Evolutionary conservation across 768 basidiomycete genomes (phyloP), one percentile per base, ranked within the genome.

Genomic region (Russula ochroleuca): DNA sequence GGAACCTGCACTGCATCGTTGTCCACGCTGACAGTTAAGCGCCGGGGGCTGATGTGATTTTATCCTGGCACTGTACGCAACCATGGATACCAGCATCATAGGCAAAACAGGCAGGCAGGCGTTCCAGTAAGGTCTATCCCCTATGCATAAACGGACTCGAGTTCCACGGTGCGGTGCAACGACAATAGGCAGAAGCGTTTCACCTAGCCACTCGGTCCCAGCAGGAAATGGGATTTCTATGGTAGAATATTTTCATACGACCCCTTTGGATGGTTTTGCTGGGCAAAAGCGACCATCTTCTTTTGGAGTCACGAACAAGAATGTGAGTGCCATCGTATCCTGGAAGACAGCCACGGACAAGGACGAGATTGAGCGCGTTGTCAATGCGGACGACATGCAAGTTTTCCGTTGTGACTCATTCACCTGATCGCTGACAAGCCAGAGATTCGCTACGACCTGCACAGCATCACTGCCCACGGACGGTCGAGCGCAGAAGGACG

Each of bases 221-320:
- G 91, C 93, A 2, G 96, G 96, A 81, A 96, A 94, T 10, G 96
- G 96, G 98, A 77, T 91, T 89, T 70, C n/a, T 86, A 89, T 5
- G 91, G 90, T 5, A 94, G 76, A 54, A 90, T 82, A 71, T 88
- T 85, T 71, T 91, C 85, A 68, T 86, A 84, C 68, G 87, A 73
- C 17, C 88, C 88, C 70, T 86, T 85, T 23, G 81, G 81, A 68
- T 87, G 83, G 67, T 88, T 85, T 68, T 84, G 83, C 59, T 75
- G 79, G 4, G 86, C 82, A 40, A 83, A 70, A 23, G 81, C 77
- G n/a, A 76, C 71, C 78, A 93, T 78, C 71, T 85, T 91, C 81
- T 94, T 95, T 78, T 93, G 25, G 94, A 87, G 73, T 98, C 97
- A 11, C 83, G 81, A 51, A 98, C 77, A 56, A 91, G 75, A 21